These are phyloP conservation scores for Talaromyces pinophilus DNA, from an alignment of 2,329 filamentous ascomycete species.

Conservation along the genomic window DNA sequence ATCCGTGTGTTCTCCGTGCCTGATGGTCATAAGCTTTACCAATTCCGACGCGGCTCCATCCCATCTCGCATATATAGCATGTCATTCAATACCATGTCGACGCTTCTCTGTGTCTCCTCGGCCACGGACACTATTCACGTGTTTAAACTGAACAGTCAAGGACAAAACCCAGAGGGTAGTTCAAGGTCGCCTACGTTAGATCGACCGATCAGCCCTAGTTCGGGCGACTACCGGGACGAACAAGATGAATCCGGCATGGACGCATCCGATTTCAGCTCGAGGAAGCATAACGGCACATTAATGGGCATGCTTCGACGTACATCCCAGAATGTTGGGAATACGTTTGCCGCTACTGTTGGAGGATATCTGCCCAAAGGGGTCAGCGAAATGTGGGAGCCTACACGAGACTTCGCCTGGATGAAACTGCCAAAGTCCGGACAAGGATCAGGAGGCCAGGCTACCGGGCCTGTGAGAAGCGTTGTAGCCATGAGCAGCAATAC, in stretches of 20 bases:
- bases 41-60: conserved; percentile 93
- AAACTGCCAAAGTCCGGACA: conserved; percentile 71
- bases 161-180: conserved; percentile 32
- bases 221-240: conserved; percentile 37
- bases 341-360: conserved; percentile 83
- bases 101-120: conserved; percentile 90
- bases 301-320: conserved; percentile 91
- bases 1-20: conserved; percentile 95
- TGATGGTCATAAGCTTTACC: conserved; percentile 86
- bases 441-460: conserved; percentile 39
- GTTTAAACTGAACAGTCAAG: conserved; percentile 69
- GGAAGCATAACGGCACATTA: conserved; percentile 70
- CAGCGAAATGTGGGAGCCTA: conserved; percentile 96
- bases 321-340: conserved; percentile 88
- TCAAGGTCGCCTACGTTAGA: conserved; percentile 33
- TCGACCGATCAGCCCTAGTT: conserved; percentile 31
- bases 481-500: conserved; percentile 95
- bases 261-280: conserved; percentile 38
- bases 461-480: conserved; percentile 76
- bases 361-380: conserved; percentile 92
- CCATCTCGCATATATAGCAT: conserved; percentile 97
- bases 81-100: conserved; percentile 95
- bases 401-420: conserved; percentile 93
- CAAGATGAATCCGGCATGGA: conserved; percentile 30
- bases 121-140: conserved; percentile 96